Evolutionary conservation across 139 green algal genomes (phyloP), one percentile per base, ranked within the genome.

Genomic region (Chlamydomonas sphaeroides): DNA sequence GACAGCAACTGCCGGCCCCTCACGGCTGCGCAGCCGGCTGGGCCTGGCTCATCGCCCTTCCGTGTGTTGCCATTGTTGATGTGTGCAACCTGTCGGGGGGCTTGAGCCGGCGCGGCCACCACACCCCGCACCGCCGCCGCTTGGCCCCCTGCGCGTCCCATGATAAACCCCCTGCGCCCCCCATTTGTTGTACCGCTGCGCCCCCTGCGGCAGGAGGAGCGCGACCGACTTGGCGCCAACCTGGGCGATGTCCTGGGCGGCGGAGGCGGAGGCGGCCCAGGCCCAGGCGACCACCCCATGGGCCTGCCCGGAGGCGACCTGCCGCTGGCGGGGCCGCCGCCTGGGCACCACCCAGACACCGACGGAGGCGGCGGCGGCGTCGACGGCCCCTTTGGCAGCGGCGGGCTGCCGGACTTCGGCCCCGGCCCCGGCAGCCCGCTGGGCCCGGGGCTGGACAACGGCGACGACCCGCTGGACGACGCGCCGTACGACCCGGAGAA

Each of bases 401-500:
- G 74, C 32, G 41, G 48, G n/a, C 3, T 35, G 20, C 23, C 15
- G 56, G 56, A 25, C 17, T 32, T 62, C 23, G 56, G 56, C 6
- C 15, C 25, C 23, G 56, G 56, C 17, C 10, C 10, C 18, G 56
- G 56, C 25, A 62, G 56, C 56, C 56, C 56, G 23, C 56, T 62
- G 56, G 5, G 17, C 2, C 3, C 6, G 3, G 49, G 49, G 49
- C 25, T 25, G 56, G 25, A 26, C 59, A n/a, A 8, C 5, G 59
- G 59, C 14, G 75, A 42, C 23, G 75, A 82, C 32, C 32, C 61
- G 3, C 51, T 82, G 75, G 75, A 82, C n/a, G n/a, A n/a, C 21
- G 62, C 62, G 42, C 75, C 75, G 7, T 82, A 82, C 42, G 75
- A 82, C 32, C 75, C 75, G 8, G 75, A 82, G 75, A 71, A 62